Evolutionary conservation across 2,329 filamentous ascomycete species (phyloP), one percentile per base, ranked within the genome.

Genomic region (Leptographium flavum): DNA sequence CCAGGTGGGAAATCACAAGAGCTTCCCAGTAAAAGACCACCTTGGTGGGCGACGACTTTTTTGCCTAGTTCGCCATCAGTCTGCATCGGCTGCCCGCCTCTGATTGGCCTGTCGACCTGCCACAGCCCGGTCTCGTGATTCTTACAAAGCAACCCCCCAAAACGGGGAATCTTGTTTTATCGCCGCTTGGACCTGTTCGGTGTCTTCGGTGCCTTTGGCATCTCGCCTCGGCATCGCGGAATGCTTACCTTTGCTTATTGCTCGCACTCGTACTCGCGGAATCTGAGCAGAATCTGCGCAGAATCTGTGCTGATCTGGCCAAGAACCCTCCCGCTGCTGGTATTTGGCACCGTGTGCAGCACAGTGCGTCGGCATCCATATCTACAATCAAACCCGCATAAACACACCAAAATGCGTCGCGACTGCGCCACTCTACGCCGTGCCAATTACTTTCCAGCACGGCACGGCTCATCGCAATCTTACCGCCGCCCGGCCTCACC

Each of bases 1-100:
- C 15, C 6, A 10, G 3, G 38, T 19, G 23, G 25, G n/a, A n/a
- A 25, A 19, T 9, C 23, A 21, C 9, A 10, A 19, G 38, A 11
- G 23, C 17, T n/a, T n/a, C 39, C 22, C 23, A 15, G 5, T 21
- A 22, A 14, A 8, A 21, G 32, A 31, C 5, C 22, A 17, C 22
- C 23, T n/a, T 43, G 42, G 42, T 25, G 17, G 42, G 27, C 27
- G 42, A 38, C 33, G 42, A 27, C n/a, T 37, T 28, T 36, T 37
- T 43, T 43, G 19, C 30, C 31, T 42, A 35, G 19, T 42, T 27
- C 27, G 40, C 35, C 27, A 32, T 42, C n/a, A 27, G 10, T 22
- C 7, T 27, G 13, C 17, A 15, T 6, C 31, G 7, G n/a, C 37
- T 19, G n/a, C 17, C 38, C n/a, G 25, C 2, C 21, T 30, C 38